These are phyloP conservation scores for Pseudofabraea citricarpa DNA, from an alignment of 2,329 filamentous ascomycete genomes.

Conservation along the genomic window DNA sequence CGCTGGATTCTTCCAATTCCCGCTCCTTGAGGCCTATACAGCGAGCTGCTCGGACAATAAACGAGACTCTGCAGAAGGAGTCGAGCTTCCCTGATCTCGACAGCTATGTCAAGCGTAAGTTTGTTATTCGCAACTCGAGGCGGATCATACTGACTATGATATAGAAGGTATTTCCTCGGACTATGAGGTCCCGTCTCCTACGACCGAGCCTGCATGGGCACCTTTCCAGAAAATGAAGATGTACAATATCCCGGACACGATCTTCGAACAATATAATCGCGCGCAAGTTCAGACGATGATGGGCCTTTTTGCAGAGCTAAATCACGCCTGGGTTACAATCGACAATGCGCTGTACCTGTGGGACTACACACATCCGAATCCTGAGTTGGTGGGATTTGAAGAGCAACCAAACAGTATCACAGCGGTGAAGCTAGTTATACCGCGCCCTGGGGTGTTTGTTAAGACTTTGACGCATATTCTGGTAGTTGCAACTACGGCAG, in stretches of 20 bases:
- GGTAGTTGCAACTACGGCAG: slow-evolving; percentile 79
- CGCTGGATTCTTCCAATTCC: slow-evolving; percentile 36
- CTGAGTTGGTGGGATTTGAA: slow-evolving; percentile 87
- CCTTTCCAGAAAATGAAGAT: slow-evolving; percentile 85
- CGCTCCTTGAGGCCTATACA: slow-evolving; percentile 63
- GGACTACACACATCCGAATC: slow-evolving; percentile 94
- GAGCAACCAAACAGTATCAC: slow-evolving; percentile 85
- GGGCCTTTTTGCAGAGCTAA: slow-evolving; percentile 91
- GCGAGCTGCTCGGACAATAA: slow-evolving; percentile 79
- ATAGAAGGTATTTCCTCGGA: slow-evolving; percentile 85
- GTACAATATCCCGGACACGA: slow-evolving; percentile 85
- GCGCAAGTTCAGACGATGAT: slow-evolving; percentile 86
- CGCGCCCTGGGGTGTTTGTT: slow-evolving; percentile 84
- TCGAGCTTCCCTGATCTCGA: slow-evolving; percentile 84
- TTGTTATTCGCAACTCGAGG: not conserved
- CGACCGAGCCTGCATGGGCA: slow-evolving; percentile 65
- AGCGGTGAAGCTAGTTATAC: slow-evolving; percentile 81
- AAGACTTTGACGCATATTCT: slow-evolving; percentile 80
- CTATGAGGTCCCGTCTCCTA: slow-evolving; percentile 67
- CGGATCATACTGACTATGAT: slow-evolving; percentile 21
- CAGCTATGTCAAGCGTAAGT: slow-evolving; percentile 81
- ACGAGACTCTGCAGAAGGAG: slow-evolving; percentile 70
- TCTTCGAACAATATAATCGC: slow-evolving; percentile 88
- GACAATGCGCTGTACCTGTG: slow-evolving; percentile 95
- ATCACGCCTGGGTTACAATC: slow-evolving; percentile 92